Evolutionary conservation across 2,329 filamentous ascomycete genomes (phyloP), one percentile per base, ranked within the genome.

Genomic region (Fusarium kyushuense): DNA sequence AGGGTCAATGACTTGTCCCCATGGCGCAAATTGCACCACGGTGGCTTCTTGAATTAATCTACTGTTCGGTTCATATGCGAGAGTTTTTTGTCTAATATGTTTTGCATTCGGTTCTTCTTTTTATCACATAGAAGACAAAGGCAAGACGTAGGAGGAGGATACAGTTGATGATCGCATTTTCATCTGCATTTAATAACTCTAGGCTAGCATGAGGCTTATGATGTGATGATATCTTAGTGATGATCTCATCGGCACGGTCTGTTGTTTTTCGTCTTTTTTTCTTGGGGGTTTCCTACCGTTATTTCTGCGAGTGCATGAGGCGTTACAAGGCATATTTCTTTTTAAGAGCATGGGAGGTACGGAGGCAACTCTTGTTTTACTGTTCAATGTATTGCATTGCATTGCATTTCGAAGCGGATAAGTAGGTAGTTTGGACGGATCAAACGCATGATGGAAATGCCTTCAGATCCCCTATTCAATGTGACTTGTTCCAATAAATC

Each of bases 171-270:
- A 41, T 48, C 30, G 58, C 55, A 58, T 54, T 59, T 58, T 58
- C 48, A 58, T 58, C 52, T 33, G 35, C 52, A 60, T 60, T 36
- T 58, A 49, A 52, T 45, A 46, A 45, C 41, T 10, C 41, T 25
- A 23, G 46, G 38, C 38, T 32, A 23, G 54, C 49, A 64, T 69
- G 64, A 60, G 40, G 53, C 46, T 67, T 65, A 66, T 51, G 60
- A 65, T 63, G 63, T 65, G 54, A 73, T 48, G 63, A 70, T 54
- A 68, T 74, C 60, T 70, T 65, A 48, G 48, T 51, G 64, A 59
- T 57, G 56, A 52, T 61, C 52, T 70, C 35, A 59, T 53, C 40
- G 47, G 16, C 38, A 40, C 43, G 42, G 54, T 45, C 36, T 63
- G 32, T 30, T 66, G 47, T 60, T 69, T 68, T 43, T 25, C n/a